A percentile compares a stretch with the other conserved stretches of the same genome.
phyloP scores from a whole-genome alignment of 1,284 basidiomycete genomes.

The Gymnopus androsaceus region DNA sequence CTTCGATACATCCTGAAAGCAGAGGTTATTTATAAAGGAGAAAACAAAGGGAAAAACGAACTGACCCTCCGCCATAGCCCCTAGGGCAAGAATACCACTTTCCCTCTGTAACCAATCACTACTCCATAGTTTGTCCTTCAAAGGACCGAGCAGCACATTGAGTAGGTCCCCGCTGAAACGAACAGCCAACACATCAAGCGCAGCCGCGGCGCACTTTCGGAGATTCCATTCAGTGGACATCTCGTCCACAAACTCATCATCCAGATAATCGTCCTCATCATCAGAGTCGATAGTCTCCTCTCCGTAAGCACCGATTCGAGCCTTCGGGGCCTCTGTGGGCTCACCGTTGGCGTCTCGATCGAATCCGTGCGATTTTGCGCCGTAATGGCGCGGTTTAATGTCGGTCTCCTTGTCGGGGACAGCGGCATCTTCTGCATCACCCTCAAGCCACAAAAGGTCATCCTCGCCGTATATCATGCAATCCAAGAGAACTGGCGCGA shows the following conservation, averaged over 20 bases:
- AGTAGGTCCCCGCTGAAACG: constrained; percentile 87
- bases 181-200: constrained; percentile 95
- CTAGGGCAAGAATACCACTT: constrained; percentile 93
- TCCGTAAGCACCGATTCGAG: constrained; percentile 65
- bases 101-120: constrained; percentile 94
- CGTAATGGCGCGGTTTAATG: constrained; percentile 95
- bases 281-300: constrained; percentile 74
- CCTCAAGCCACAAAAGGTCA: constrained; percentile 93
- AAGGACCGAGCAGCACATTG: constrained; percentile 83
- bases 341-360: constrained; percentile 70
- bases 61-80: constrained; percentile 96
- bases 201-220: constrained; percentile 97
- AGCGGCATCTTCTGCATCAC: constrained; percentile 86
- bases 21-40: constrained; percentile 11
- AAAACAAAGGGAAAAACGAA: constrained; percentile 12
- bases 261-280: constrained; percentile 84
- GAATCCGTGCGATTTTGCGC: constrained; percentile 79
- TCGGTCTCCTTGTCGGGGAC: constrained; percentile 93
- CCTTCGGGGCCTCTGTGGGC: constrained; percentile 48
- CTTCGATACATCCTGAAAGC: constrained; percentile 86
- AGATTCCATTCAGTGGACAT: constrained; percentile 99
- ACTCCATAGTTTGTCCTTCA: constrained; percentile 95
- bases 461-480: constrained; percentile 98
- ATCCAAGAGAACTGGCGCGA: constrained; percentile 92
- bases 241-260: constrained; percentile 94